Evolutionary conservation across 2,329 filamentous ascomycete species (phyloP).

Genomic region (Cryphonectria radicalis): DNA sequence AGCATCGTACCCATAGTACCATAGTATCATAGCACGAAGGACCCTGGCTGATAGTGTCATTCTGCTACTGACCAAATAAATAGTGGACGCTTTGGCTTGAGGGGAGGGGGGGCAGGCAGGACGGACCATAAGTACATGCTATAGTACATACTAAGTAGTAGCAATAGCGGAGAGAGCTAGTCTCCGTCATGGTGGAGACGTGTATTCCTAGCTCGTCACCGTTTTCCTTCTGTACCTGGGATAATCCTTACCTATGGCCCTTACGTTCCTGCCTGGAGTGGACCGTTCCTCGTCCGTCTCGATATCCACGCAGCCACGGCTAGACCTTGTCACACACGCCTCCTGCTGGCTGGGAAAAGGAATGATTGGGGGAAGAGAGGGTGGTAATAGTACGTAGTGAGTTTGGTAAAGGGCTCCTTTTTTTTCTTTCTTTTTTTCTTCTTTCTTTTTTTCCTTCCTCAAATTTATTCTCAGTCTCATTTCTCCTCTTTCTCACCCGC

Average conservation of each 20-base stretch:
- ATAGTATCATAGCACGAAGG: neutral
- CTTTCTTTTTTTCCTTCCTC: neutral
- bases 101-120: neutral
- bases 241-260: neutral
- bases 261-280: slow-evolving; percentile 5
- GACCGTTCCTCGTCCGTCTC: slow-evolving; percentile 12
- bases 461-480: neutral
- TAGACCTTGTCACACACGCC: neutral
- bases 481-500: neutral
- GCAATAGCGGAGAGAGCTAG: neutral
- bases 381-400: neutral
- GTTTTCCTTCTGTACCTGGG: neutral
- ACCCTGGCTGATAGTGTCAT: slow-evolving; percentile 3
- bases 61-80: neutral
- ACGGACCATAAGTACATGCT: neutral
- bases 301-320: slow-evolving; percentile 1
- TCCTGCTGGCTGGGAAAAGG: slow-evolving; percentile 1
- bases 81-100: neutral
- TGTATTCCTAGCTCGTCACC: neutral
- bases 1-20: neutral
- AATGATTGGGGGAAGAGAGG: neutral
- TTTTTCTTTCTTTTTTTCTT: neutral
- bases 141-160: slow-evolving; percentile 1
- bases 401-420: neutral
- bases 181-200: neutral